Percentiles rank a stretch among this genome's conserved stretches.
Conservation (phyloP, 2,329 filamentous ascomycete genomes). For the Leptodontidium sp. region DNA sequence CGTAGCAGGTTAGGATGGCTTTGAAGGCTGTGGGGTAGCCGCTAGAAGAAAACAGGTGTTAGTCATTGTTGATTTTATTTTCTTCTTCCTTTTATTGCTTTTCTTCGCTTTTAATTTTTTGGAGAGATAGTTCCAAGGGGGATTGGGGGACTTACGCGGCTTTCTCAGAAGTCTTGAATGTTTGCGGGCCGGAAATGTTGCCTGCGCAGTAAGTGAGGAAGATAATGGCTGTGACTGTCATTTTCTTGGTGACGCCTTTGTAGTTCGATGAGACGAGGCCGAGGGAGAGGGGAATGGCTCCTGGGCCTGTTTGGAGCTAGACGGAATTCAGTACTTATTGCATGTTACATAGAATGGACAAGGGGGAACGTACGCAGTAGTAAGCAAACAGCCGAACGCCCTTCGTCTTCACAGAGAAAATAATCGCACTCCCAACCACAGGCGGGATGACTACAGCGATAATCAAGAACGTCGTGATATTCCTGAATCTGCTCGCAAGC, state of each 20-base stretch:
- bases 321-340: slow-evolving; percentile 42
- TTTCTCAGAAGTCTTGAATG: slow-evolving; percentile 34
- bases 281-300: slow-evolving; percentile 44
- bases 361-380: slow-evolving; percentile 33
- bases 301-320: slow-evolving; percentile 43
- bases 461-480: slow-evolving; percentile 39
- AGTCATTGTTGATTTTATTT: neutral
- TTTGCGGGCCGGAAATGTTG: slow-evolving; percentile 41
- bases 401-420: slow-evolving; percentile 36
- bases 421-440: slow-evolving; percentile 43
- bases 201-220: slow-evolving; percentile 40
- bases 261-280: slow-evolving; percentile 45
- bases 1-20: slow-evolving; percentile 42
- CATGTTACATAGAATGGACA: neutral
- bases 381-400: slow-evolving; percentile 45
- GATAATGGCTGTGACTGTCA: slow-evolving; percentile 42
- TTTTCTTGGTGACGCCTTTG: slow-evolving; percentile 46
- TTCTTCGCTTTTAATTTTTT: too few relatives aligned
- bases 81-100: too few relatives aligned
- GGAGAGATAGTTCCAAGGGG: too few relatives aligned
- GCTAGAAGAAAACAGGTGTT: slow-evolving; percentile 5
- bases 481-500: slow-evolving; percentile 48
- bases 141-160: slow-evolving; percentile 20
- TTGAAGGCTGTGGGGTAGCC: slow-evolving; percentile 43
- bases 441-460: slow-evolving; percentile 35